Percentiles rank a stretch among this genome's conserved stretches.
These are phyloP conservation scores for Hyphopichia wangnamkhiaoensis DNA, from an alignment of 1,139 yeast species.

Conservation along the genomic window DNA sequence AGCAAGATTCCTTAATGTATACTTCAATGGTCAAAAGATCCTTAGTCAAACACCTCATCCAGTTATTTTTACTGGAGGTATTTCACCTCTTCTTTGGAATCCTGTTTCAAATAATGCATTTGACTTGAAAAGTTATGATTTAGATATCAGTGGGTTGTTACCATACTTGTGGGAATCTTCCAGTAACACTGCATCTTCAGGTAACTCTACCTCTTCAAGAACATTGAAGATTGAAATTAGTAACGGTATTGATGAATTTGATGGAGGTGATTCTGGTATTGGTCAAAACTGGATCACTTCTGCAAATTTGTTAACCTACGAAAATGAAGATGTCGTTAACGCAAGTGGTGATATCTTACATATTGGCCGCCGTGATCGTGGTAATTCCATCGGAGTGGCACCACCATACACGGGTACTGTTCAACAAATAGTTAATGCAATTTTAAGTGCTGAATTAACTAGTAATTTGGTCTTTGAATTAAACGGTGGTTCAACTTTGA, in stretches of 20 bases:
- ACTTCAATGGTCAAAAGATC: constrained; percentile 40
- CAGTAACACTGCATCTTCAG: constrained; percentile 11
- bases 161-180: constrained; percentile 16
- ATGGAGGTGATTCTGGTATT: constrained; percentile 18
- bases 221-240: constrained; percentile 41
- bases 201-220: background rate
- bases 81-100: constrained; percentile 22
- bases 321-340: constrained; percentile 31
- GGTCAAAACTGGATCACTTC: constrained; percentile 62
- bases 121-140: constrained; percentile 21
- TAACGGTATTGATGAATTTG: constrained; percentile 48
- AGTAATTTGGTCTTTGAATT: constrained; percentile 36
- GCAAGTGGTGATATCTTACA: constrained; percentile 30
- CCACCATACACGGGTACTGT: constrained; percentile 29
- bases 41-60: constrained; percentile 49
- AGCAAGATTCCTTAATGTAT: constrained; percentile 46
- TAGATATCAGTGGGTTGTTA: constrained; percentile 19
- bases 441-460: constrained; percentile 26
- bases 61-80: constrained; percentile 20
- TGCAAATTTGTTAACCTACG: constrained; percentile 58
- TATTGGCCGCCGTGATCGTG: constrained; percentile 1
- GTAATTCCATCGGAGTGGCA: constrained; percentile 18
- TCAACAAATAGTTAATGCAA: constrained; percentile 30
- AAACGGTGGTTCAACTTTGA: constrained; percentile 30
- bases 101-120: constrained; percentile 27